Evolutionary conservation across 768 basidiomycete species (phyloP), one percentile per base, ranked within the genome.

Genomic region (Termitomyces sp.): DNA sequence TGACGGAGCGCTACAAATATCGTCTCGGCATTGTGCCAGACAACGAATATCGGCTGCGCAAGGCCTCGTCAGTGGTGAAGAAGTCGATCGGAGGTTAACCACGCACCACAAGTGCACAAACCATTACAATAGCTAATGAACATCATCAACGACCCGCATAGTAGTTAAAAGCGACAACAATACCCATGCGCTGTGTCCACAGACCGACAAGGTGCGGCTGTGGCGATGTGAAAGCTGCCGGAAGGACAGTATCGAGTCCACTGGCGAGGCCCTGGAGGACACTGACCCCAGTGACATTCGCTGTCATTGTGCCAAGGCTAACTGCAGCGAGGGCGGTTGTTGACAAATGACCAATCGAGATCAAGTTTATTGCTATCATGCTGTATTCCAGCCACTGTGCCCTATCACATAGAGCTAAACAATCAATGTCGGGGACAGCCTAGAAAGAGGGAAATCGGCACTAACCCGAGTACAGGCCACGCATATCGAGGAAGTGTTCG

Each of bases 341-440:
- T 0, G 87, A 87, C 3, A 91, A 69, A 67, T 90, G 89, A 2
- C 90, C 90, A 17, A 89, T 82, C 8, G 81, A 81, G 43, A 91
- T 66, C 38, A 90, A 83, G 4, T 84, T 82, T 5, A 82, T 83
- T 2, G 90, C 68, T 32, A 84, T 75, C 32, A 91, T 78, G 0
- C 83, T 84, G 66, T 83, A 89, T 61, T 91, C 89, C 21, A 84
- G 73, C 19, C 85, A 53, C 83, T 52, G 51, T 2, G 51, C 35
- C 40, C 51, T 52, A 16, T 3, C 8, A 7, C 7, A 29, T 29
- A 7, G 29, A 29, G 29, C 4, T 4, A 3, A 25, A 41, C 23
- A 11, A 29, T 17, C 17, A 41, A 6, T 3, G 14, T 34, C 2
- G 23, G 10, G 19, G 11, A 5, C 34, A 14, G 3, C 3, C 9